Evolutionary conservation across 352 stramenopile genomes (phyloP).

Genomic region (Thraustotheca clavata): DNA sequence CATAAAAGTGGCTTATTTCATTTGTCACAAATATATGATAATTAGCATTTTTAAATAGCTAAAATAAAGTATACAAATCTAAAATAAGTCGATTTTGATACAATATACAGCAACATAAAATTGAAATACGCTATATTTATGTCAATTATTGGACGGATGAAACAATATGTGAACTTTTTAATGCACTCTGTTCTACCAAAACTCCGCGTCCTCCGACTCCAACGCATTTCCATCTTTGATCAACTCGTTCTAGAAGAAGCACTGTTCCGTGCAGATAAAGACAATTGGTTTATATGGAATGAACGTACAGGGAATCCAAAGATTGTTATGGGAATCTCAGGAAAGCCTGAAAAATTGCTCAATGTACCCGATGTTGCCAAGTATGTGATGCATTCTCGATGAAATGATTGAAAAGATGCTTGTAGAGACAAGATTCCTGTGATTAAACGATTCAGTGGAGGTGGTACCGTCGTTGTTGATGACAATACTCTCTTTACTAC

Average conservation of each 20-base stretch:
- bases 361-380: conserved; percentile 75
- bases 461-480: conserved; percentile 96
- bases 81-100: neutral
- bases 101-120: neutral
- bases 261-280: conserved; percentile 83
- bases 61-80: neutral
- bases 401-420: neutral
- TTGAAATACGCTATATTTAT: neutral
- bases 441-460: conserved; percentile 94
- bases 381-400: conserved; percentile 40
- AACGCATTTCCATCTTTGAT: conserved; percentile 50
- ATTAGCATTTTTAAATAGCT: neutral
- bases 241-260: conserved; percentile 90
- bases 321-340: conserved; percentile 94
- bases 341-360: conserved; percentile 88
- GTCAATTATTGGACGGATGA: neutral
- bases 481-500: conserved; percentile 88
- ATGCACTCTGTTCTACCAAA: conserved; percentile 4
- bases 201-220: conserved; percentile 52
- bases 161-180: no score
- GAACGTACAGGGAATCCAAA: conserved; percentile 53
- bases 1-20: no score
- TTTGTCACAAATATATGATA: neutral
- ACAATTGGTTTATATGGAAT: conserved; percentile 82
- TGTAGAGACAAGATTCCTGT: conserved; percentile 71